A percentile compares a stretch with the other conserved stretches of the same genome.
Evolutionary conservation across 202 grass and related monocot genomes (phyloP).

Genomic region (Panicum virgatum): DNA sequence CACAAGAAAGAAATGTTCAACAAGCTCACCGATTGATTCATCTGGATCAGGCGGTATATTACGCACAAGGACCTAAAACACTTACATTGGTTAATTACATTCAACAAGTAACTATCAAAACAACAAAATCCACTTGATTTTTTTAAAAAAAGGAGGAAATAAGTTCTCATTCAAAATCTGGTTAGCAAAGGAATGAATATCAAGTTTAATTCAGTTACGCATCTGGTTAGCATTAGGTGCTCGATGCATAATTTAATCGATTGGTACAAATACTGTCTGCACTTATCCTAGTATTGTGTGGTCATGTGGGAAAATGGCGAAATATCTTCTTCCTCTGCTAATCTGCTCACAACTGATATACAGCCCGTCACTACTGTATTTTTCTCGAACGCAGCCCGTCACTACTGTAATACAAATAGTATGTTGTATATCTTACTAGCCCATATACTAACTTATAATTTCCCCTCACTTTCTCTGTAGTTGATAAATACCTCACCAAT

Average conservation of each 20-base stretch:
- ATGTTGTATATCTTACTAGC: not conserved
- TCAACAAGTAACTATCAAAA: conserved; percentile 12
- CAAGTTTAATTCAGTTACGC: not conserved
- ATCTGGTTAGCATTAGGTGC: conserved; percentile 1
- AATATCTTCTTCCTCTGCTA: not conserved
- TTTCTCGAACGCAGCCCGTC: no score
- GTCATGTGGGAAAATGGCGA: not conserved
- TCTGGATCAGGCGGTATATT: conserved; percentile 91
- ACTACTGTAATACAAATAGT: not conserved
- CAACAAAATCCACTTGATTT: conserved; percentile 9
- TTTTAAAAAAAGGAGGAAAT: not conserved
- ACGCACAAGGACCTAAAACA: conserved; percentile 81
- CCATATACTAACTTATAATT: not conserved
- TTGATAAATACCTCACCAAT: not conserved
- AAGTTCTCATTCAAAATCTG: conserved; percentile 5
- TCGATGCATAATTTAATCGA: not conserved
- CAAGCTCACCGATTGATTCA: conserved; percentile 88
- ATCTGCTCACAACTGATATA: not conserved
- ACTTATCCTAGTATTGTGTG: not conserved
- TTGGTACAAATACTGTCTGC: not conserved
- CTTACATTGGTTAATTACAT: conserved; percentile 28
- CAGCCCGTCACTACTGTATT: not conserved
- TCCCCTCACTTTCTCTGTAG: not conserved
- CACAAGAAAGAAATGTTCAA: conserved; percentile 98
- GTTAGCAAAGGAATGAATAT: not conserved